phyloP scores from a whole-genome alignment of 768 basidiomycete genomes.

The Pulveroboletus ravenelii region DNA sequence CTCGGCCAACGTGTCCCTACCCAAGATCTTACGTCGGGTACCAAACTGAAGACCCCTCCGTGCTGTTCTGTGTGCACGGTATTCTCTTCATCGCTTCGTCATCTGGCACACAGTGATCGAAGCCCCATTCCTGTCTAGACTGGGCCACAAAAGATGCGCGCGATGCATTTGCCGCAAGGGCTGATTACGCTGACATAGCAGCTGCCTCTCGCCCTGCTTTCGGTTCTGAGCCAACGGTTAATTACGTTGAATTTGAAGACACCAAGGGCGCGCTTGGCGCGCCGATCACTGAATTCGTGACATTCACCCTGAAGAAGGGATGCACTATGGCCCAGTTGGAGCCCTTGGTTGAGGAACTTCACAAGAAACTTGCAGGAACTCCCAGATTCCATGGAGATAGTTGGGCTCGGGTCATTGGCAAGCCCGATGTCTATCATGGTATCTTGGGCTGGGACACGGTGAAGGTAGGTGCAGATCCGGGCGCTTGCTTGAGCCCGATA shows the following conservation, averaged over 20 bases:
- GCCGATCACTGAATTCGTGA: slow-evolving; percentile 32
- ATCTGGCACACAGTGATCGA: slow-evolving; percentile 5
- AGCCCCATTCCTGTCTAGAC: slow-evolving; percentile 13
- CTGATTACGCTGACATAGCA: slow-evolving; percentile 2
- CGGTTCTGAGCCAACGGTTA: slow-evolving; percentile 12
- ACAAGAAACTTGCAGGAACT: slow-evolving; percentile 17
- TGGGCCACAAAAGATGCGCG: slow-evolving; percentile 23
- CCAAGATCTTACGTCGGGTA: slow-evolving; percentile 28
- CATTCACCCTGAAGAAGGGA: slow-evolving; percentile 28
- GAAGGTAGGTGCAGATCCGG: slow-evolving; percentile 16
- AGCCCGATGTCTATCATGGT: slow-evolving; percentile 22
- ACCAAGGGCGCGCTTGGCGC: slow-evolving; percentile 17
- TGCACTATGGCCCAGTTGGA: slow-evolving; percentile 15
- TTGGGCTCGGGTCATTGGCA: slow-evolving; percentile 22
- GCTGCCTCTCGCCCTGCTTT: slow-evolving; percentile 12
- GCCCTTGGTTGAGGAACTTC: slow-evolving; percentile 21
- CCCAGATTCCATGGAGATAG: slow-evolving; percentile 27
- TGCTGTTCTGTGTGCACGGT: slow-evolving; percentile 28
- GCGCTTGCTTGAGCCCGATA: not conserved
- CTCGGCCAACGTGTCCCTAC: not conserved
- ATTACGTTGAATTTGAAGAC: slow-evolving; percentile 23
- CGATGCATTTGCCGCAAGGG: slow-evolving; percentile 10
- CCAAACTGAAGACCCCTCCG: slow-evolving; percentile 23
- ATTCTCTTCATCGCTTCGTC: not conserved
- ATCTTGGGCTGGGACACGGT: slow-evolving; percentile 37